Percentiles rank a stretch among this genome's conserved stretches.
phyloP scores from a whole-genome alignment of 805 yeast genomes.

The Kuraishia floccosa region DNA sequence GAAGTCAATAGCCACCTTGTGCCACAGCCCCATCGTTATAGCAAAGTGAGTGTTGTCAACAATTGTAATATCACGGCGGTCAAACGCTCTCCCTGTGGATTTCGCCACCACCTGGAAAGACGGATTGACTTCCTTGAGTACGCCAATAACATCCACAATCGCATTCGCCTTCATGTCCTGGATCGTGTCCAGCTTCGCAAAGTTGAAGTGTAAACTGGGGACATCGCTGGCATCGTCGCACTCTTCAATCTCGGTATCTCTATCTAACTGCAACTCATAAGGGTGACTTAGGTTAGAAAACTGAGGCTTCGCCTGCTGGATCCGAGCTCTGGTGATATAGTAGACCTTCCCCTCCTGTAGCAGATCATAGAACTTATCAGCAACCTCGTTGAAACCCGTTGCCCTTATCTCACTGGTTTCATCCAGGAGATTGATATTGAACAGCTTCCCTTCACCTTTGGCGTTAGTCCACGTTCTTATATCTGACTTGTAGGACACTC shows the following conservation, averaged over 20 bases:
- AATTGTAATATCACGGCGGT: slow-evolving; percentile 78
- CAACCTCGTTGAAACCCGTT: slow-evolving; percentile 84
- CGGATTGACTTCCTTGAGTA: slow-evolving; percentile 67
- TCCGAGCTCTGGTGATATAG: slow-evolving; percentile 69
- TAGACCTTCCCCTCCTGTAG: slow-evolving; percentile 87
- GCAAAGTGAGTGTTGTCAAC: slow-evolving; percentile 80
- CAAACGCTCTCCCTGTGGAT: slow-evolving; percentile 81
- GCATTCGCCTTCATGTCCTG: slow-evolving; percentile 61
- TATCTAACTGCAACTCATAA: slow-evolving; percentile 75
- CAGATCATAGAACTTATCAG: slow-evolving; percentile 63
- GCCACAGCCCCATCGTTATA: slow-evolving; percentile 83
- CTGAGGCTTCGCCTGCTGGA: slow-evolving; percentile 76
- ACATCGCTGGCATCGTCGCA: slow-evolving; percentile 48
- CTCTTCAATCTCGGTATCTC: slow-evolving; percentile 66
- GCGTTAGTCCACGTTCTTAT: slow-evolving; percentile 80
- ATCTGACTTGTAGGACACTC: slow-evolving; percentile 82
- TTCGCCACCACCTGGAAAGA: slow-evolving; percentile 73
- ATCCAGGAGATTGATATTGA: slow-evolving; percentile 80
- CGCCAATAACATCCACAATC: slow-evolving; percentile 79
- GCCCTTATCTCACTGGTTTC: slow-evolving; percentile 95
- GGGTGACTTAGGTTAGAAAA: slow-evolving; percentile 79
- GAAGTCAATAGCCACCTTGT: slow-evolving; percentile 74
- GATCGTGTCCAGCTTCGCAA: slow-evolving; percentile 57
- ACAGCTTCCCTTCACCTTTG: slow-evolving; percentile 82
- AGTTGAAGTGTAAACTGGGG: slow-evolving; percentile 71